These are phyloP conservation scores for Anthoceros angustus DNA, from an alignment of 225 moss, liverwort and hornwort species.

Conservation along the genomic window DNA sequence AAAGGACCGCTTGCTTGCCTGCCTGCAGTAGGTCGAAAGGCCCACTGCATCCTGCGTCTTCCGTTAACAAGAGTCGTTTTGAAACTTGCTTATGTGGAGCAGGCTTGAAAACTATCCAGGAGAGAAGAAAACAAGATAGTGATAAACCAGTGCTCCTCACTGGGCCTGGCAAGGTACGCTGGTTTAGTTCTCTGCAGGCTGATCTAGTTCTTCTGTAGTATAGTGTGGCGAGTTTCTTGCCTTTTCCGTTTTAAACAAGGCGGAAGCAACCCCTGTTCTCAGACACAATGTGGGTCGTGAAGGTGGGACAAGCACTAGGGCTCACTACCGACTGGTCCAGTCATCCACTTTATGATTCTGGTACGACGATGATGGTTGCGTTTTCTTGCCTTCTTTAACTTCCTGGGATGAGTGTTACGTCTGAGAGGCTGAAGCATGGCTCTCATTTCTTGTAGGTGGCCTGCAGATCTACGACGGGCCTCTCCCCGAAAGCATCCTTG, in stretches of 20 bases:
- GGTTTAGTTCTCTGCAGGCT: not conserved
- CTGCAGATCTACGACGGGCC: conserved; percentile 75
- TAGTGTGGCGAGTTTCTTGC: conserved; percentile 4
- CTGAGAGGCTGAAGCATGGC: not conserved
- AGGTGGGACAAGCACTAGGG: conserved; percentile 94
- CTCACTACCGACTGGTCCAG: conserved; percentile 67
- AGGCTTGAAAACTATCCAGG: conserved; percentile 61
- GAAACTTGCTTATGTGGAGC: conserved; percentile 10
- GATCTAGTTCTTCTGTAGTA: too few species aligned
- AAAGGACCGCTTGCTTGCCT: not conserved
- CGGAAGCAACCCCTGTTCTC: not conserved
- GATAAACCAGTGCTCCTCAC: conserved; percentile 73
- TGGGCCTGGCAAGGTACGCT: conserved; percentile 77
- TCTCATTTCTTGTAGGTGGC: conserved; percentile 34
- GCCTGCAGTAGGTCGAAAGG: not conserved
- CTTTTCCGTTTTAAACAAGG: not conserved
- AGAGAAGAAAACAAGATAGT: conserved; percentile 44
- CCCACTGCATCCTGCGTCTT: not conserved
- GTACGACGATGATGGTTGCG: conserved; percentile 11
- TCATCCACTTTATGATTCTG: conserved; percentile 51
- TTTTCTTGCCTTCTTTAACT: not conserved
- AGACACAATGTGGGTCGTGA: not conserved
- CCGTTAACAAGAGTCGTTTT: not conserved
- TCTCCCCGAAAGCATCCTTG: conserved; percentile 37
- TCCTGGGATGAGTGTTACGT: not conserved